Conservation (phyloP, 2,329 filamentous ascomycete genomes). For the Talaromyces amestolkiae region DNA sequence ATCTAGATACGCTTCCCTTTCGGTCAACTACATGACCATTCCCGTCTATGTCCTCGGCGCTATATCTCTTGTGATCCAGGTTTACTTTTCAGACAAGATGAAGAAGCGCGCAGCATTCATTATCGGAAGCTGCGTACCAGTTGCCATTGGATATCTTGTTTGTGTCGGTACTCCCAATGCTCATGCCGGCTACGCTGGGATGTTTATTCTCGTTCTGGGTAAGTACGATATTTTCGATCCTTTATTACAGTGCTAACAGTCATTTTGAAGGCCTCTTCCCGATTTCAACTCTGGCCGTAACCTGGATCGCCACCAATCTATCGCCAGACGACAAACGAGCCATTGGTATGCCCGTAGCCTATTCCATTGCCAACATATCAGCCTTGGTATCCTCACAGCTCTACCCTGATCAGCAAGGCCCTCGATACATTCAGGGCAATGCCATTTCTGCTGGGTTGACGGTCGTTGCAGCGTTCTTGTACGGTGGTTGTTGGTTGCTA, state of each 20-base stretch:
- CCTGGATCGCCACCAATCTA: conserved; percentile 1
- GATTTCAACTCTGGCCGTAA: conserved; percentile 13
- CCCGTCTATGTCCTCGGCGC: conserved; percentile 13
- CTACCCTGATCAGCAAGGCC: conserved; percentile 7
- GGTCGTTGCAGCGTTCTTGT: conserved; percentile 4
- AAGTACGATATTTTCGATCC: neutral
- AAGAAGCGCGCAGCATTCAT: neutral
- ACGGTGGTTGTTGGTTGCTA: neutral
- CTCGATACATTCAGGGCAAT: conserved; percentile 12
- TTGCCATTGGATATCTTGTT: conserved; percentile 9
- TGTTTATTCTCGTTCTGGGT: conserved; percentile 16
- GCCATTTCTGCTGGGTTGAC: conserved; percentile 13
- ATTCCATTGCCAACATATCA: conserved; percentile 12
- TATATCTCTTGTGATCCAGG: conserved; percentile 6
- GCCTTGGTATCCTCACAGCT: conserved; percentile 10
- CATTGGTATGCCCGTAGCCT: conserved; percentile 8
- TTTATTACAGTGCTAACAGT: no score
- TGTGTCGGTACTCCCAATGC: conserved; percentile 4
- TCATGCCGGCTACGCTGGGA: conserved; percentile 13
- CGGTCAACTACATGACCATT: conserved; percentile 13
- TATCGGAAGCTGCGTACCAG: conserved; percentile 7
- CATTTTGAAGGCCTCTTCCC: conserved; percentile 2
- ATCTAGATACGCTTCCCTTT: conserved; percentile 11
- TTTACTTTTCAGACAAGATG: conserved; percentile 5
- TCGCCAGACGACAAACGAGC: conserved; percentile 14